A percentile compares a stretch with the other conserved stretches of the same genome.
phyloP scores from a whole-genome alignment of 1,284 basidiomycete species.

The Paramarasmius palmivorus region DNA sequence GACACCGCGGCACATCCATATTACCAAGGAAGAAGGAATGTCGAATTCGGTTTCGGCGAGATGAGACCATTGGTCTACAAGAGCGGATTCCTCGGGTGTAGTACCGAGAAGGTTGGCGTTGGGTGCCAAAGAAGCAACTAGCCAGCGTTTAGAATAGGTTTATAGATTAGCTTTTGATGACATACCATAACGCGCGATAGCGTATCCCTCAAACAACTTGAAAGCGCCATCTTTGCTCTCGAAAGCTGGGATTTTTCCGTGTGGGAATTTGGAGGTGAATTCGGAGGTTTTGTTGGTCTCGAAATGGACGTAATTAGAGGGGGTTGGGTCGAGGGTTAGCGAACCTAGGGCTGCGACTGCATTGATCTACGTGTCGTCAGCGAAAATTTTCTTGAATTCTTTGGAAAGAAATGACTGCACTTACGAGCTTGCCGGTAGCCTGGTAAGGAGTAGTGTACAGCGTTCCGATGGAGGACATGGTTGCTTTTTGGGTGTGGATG shows the following conservation, averaged over 20 bases:
- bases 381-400: neutral
- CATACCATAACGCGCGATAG: constrained; percentile 91
- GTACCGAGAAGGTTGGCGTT: constrained; percentile 44
- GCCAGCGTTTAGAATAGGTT: too few relatives aligned
- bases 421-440: constrained; percentile 49
- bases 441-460: constrained; percentile 53
- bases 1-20: constrained; percentile 38
- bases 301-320: constrained; percentile 59
- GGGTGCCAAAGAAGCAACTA: constrained; percentile 65
- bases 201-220: constrained; percentile 74
- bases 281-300: constrained; percentile 80
- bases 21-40: constrained; percentile 33
- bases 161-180: constrained; percentile 26
- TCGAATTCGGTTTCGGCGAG: constrained; percentile 41
- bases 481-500: too few relatives aligned
- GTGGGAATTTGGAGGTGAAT: constrained; percentile 79
- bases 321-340: constrained; percentile 64
- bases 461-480: constrained; percentile 63
- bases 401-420: constrained; percentile 26
- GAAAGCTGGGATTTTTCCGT: constrained; percentile 85
- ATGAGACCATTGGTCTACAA: constrained; percentile 51
- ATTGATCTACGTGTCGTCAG: constrained; percentile 51
- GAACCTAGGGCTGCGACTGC: constrained; percentile 75
- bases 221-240: constrained; percentile 75
- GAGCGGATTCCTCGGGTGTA: constrained; percentile 38